Evolutionary conservation across 805 yeast species (phyloP), one percentile per base, ranked within the genome.

Genomic region (Debaryomyces castellii): DNA sequence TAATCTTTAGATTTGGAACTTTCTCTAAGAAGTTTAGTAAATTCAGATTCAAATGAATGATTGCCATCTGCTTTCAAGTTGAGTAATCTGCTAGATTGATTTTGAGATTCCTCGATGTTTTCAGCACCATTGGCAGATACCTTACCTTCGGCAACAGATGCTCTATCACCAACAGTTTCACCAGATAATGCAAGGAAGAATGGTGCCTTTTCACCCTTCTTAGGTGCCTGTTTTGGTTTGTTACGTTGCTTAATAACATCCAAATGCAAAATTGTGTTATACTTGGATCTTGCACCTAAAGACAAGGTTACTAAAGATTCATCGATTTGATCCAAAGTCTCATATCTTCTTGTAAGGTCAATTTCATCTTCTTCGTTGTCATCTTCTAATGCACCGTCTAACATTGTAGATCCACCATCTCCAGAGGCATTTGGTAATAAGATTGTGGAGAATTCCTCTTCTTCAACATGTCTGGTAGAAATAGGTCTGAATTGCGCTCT

Each of bases 191-290:
- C 78, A 48, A 94, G 71, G 73, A 95, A 95, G 64, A 95, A 94
- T 12, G 85, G 84, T 0, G 88, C 81, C 49, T 82, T 77, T 52
- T 86, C 87, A 1, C 96, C 89, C 52, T 83, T 87, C 71, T 87
- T 88, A 27, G 94, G 87, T 1, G 92, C 86, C 61, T 89, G 97
- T 42, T 73, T 82, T 18, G 99, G 97, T 66, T 89, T 92, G 61
- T 89, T 90, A 58, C 99, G 80, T 61, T 78, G 80, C 58, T 82
- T 89, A 54, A 94, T 92, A 5, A 83, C 78, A 55, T 94, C 98
- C 53, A 94, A 67, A 62, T 94, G 84, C 39, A 88, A 63, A 37
- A 94, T 68, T 1, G 96, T 89, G 50, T 78, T 81, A 73, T 87
- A 85, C 60, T 89, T 90, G 47, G 77, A 77, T 56, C 92, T 79